Percentiles rank a stretch among this genome's conserved stretches.
These are phyloP conservation scores for Camellia japonica DNA, from an alignment of 148 eudicot genomes.

Conservation along the genomic window DNA sequence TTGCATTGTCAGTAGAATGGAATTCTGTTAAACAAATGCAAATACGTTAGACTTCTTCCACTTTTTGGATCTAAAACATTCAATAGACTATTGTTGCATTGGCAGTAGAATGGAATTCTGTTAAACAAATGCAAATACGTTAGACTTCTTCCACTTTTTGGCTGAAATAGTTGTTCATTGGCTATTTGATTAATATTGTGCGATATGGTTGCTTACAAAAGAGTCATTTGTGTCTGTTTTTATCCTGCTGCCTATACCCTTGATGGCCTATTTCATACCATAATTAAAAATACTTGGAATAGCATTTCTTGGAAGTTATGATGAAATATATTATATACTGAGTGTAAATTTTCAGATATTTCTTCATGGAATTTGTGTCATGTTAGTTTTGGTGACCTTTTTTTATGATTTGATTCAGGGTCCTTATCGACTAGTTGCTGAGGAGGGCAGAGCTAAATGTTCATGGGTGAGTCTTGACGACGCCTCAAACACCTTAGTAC, in stretches of 20 bases:
- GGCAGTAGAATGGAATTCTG: not conserved
- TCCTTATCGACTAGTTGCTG: conserved; percentile 91
- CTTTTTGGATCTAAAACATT: not conserved
- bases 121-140: not conserved
- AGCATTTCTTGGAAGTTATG: not conserved
- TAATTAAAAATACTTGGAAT: not conserved
- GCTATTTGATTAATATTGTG: not conserved
- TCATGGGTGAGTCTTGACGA: conserved; percentile 88
- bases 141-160: not conserved
- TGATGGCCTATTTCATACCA: not conserved
- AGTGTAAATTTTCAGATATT: not conserved
- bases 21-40: not conserved
- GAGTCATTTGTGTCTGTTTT: not conserved
- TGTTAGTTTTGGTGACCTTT: not conserved
- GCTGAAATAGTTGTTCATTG: not conserved
- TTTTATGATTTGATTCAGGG: conserved; percentile 42
- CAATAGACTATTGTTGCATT: not conserved
- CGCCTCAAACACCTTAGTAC: conserved; percentile 62
- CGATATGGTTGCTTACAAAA: not conserved
- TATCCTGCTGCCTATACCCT: not conserved
- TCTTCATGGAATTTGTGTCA: conserved; percentile 1
- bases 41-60: not conserved
- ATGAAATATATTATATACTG: not conserved
- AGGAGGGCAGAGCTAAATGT: conserved; percentile 96
- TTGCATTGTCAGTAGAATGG: not conserved